Evolutionary conservation across 140 eudicot genomes (phyloP), one percentile per base, ranked within the genome.

Genomic region (Anethum foeniculum): DNA sequence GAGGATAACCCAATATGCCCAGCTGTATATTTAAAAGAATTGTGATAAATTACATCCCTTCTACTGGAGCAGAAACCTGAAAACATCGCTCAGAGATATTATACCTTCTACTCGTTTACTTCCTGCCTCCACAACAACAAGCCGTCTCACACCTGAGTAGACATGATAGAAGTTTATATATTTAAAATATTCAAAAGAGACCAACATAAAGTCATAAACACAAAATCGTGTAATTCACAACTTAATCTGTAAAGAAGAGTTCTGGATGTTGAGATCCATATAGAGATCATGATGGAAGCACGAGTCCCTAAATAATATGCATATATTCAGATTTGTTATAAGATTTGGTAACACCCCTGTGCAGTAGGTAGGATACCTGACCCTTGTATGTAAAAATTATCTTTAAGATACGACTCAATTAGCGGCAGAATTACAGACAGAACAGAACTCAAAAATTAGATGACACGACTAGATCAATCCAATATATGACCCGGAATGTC

Each of bases 51-150:
- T 62, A n/a, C 67, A 28, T n/a, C 13, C 14, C 79, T 81, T 46
- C 84, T 84, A 89, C 75, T 96, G 91, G 75, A 85, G 89, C 88
- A 94, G 85, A 82, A 94, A 95, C 87, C 90, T 85, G 88, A 92
- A 90, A 79, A 92, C 79, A 80, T 95, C 99, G 7, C 93, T 86
- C 79, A 92, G 71, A 13, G 99, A 87, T 76, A 95, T 85, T 58
- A 95, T 91, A 3, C 99, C 99, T 83, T 92, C 97, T 73, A 95
- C 96, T 1, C 92, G 91, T 86, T 95, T 95, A 90, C 97, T 95
- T 83, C 99, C 99, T 60, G 99, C 99, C 82, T 95, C 99, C 84
- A 92, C 97, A 43, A 95, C 81, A 28, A 95, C 84, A 75, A 95
- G 90, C 65, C 97, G 87, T 83, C 99, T 89, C 14, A 90, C 96